Conservation (phyloP, 805 yeast genomes). For the Ogataea nakhonphanomensis region DNA sequence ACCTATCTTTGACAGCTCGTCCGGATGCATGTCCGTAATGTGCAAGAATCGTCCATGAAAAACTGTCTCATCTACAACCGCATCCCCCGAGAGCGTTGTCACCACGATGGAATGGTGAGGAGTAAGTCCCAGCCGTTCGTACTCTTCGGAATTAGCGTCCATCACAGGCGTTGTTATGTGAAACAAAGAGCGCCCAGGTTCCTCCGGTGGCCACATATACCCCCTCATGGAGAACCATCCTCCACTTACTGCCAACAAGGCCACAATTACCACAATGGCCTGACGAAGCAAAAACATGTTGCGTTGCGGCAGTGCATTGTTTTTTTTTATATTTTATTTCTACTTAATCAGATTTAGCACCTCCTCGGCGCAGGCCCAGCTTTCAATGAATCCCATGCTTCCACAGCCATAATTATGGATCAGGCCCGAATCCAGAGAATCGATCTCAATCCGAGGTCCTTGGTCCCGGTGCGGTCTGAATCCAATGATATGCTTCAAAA, state of each 20-base stretch:
- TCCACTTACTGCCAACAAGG: conserved; percentile 1
- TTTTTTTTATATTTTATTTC: background rate
- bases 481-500: conserved; percentile 56
- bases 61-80: conserved; percentile 16
- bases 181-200: no score
- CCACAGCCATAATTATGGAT: conserved; percentile 70
- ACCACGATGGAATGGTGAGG: conserved; percentile 38
- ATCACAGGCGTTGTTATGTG: background rate
- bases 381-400: conserved; percentile 64
- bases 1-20: conserved; percentile 57
- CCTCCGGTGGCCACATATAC: no score
- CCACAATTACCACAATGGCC: conserved; percentile 1
- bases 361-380: conserved; percentile 55
- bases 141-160: conserved; percentile 29
- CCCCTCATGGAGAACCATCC: background rate
- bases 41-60: conserved; percentile 81
- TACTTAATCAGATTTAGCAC: conserved; percentile 30
- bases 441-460: conserved; percentile 47
- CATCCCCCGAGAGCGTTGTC: conserved; percentile 18
- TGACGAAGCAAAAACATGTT: conserved; percentile 5
- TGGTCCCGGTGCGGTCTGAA: conserved; percentile 63
- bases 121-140: conserved; percentile 37
- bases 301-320: conserved; percentile 1
- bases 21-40: conserved; percentile 85
- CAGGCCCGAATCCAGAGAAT: conserved; percentile 24